Conservation (phyloP, 2,329 filamentous ascomycete genomes). For the Neonectria magnoliae region DNA sequence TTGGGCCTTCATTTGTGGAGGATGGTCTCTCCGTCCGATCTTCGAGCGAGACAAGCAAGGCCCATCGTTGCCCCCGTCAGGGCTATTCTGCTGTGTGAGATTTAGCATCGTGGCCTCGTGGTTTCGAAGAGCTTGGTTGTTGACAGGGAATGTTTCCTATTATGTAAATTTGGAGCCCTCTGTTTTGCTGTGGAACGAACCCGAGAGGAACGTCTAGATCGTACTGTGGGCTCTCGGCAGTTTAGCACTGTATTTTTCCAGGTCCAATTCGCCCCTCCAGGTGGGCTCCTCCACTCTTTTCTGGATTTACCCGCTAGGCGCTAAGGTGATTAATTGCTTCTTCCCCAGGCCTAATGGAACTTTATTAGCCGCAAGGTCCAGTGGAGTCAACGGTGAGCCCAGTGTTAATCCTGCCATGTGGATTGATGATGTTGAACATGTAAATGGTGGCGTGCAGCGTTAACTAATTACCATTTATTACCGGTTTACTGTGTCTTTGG, state of each 20-base stretch:
- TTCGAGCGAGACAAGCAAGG: background rate
- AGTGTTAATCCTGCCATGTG: too few relatives aligned
- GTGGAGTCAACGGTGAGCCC: too few relatives aligned
- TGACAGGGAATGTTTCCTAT: background rate
- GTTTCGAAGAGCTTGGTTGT: background rate
- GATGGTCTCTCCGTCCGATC: constrained; percentile 15
- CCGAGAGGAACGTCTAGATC: background rate
- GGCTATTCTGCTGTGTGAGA: background rate
- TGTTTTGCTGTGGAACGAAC: background rate
- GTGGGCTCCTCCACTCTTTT: background rate
- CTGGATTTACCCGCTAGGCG: background rate
- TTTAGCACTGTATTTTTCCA: background rate
- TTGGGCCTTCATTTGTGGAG: constrained; percentile 16
- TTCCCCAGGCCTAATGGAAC: background rate
- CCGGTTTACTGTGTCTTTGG: too few relatives aligned
- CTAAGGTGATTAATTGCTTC: background rate
- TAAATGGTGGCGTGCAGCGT: background rate
- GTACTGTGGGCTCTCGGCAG: background rate
- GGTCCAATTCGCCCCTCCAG: background rate
- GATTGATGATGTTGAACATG: too few relatives aligned
- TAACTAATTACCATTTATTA: too few relatives aligned
- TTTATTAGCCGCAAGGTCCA: background rate
- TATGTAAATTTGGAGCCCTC: background rate
- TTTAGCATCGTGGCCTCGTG: background rate
- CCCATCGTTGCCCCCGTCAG: background rate